Evolutionary conservation across 345 rosid genomes (phyloP).

Genomic region (Eucalyptus tenuipes): DNA sequence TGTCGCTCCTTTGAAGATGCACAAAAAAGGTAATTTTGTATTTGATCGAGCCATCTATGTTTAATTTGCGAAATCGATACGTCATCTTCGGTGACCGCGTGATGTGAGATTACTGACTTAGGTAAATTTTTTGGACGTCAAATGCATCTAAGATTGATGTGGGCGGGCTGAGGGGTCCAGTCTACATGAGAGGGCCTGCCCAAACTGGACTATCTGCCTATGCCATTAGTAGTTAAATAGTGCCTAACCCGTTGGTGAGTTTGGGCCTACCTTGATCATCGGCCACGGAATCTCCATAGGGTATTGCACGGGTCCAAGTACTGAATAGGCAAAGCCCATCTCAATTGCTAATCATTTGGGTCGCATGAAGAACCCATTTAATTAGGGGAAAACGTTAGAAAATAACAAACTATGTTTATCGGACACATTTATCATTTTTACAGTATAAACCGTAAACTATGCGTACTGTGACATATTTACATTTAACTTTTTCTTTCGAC

Average conservation of each 20-base stretch:
- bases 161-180: not conserved
- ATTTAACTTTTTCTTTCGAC: too few relatives aligned
- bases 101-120: not conserved
- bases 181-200: not conserved
- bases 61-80: not conserved
- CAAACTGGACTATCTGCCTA: not conserved
- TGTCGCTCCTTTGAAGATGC: not conserved
- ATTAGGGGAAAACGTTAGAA: not conserved
- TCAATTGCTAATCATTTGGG: not conserved
- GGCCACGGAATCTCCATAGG: too few relatives aligned
- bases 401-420: too few relatives aligned
- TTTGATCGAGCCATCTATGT: not conserved
- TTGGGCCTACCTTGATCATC: too few relatives aligned
- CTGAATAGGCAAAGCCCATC: not conserved
- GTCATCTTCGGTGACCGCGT: not conserved
- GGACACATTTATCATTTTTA: too few relatives aligned
- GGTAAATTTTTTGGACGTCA: not conserved
- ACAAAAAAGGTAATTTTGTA: not conserved
- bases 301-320: too few relatives aligned
- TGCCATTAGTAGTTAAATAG: not conserved
- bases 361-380: not conserved
- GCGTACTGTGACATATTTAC: too few relatives aligned
- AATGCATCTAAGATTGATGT: not conserved
- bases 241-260: not conserved
- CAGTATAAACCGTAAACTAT: too few relatives aligned